Evolutionary conservation across 768 basidiomycete genomes (phyloP), one percentile per base, ranked within the genome.

Genomic region (Mycena olivaceomarginata): DNA sequence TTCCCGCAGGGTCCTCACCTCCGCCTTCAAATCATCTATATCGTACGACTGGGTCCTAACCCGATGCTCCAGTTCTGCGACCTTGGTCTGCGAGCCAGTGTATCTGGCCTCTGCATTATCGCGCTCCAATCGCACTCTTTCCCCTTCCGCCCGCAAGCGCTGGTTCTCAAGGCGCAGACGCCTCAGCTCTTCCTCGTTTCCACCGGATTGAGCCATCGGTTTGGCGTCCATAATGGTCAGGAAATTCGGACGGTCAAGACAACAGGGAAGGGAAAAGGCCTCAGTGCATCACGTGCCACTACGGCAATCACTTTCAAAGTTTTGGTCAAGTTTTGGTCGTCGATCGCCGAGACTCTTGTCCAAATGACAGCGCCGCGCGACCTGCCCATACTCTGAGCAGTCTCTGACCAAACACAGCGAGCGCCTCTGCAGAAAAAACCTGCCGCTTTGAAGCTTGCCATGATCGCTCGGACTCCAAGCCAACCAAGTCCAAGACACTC

Each of bases 61-160:
- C 64, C 63, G 31, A 11, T 67, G 66, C 31, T 72, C 70, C 2
- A 77, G 67, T 11, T 63, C 48, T 5, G 70, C 41, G 6, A 72
- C n/a, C 12, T 64, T 68, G 22, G 31, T 39, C 20, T 67, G 70
- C 1, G 70, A 59, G 2, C 1, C 25, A 5, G 57, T n/a, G 20
- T 48, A 67, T 62, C 46, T 37, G 1, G 20, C n/a, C 40, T 71
- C 66, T 2, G 76, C 69, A n/a, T 65, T 63, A 46, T 76, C 69
- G 7, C 75, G 20, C 16, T 72, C 66, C 45, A 40, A 31, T 20
- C 66, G 70, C 1, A 73, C 22, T n/a, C 71, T 63, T 4, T 73
- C 71, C 31, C 37, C 39, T 20, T 63, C 67, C n/a, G n/a, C 76
- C 13, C 51, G 64, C 7, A 76, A 60, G 12, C 43, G 18, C 65